Base-by-base conservation (phyloP, 306 rosid species). In the Begonia masoniana region DNA sequence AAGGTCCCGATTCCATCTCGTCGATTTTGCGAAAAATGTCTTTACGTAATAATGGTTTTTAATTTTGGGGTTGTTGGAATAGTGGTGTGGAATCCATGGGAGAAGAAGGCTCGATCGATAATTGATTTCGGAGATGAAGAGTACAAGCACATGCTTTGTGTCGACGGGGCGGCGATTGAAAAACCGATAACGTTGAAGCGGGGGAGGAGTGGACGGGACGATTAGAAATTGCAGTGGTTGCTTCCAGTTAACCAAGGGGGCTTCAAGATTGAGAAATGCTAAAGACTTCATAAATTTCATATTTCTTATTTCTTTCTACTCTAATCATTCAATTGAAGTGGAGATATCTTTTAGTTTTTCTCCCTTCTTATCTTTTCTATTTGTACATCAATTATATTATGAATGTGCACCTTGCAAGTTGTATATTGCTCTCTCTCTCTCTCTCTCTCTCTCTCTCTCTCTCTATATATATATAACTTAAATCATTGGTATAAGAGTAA, bases 61-160 rank as follows among this genome's bases (percentile, higher is more conserved):
- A 56, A 91, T 17, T 17, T 17, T 17, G 39, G 7, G 39, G 8
- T 5, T 31, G 39, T 31, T 26, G 7, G 39, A 31, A 5, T 61
- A 91, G 96, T 74, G 77, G 94, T 91, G 15, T 85, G 97, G 97
- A 86, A 91, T 76, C 97, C 97, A 0, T 91, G 96, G 97, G 92
- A 78, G 54, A 89, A 66, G 73, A 83, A 77, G 43, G 63, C 88
- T 0, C 83, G 79, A 73, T 16, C 82, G 7, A 67, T 83, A 7
- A 66, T 10, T 0, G 99, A 86, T 77, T 73, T 86, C 0, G 94
- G 96, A 50, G 92, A 91, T 48, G 94, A 85, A 63, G 99, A 91
- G 67, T 86, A 85, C 75, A 81, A 81, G 64, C 81, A 78, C 12
- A 91, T 83, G 94, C 69, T 91, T 1, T 85, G 97, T 12, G 82